Percentiles rank a stretch among this genome's conserved stretches.
phyloP scores from a whole-genome alignment of 176 grass and related monocot species.

The Cenchrus fungigraminus region DNA sequence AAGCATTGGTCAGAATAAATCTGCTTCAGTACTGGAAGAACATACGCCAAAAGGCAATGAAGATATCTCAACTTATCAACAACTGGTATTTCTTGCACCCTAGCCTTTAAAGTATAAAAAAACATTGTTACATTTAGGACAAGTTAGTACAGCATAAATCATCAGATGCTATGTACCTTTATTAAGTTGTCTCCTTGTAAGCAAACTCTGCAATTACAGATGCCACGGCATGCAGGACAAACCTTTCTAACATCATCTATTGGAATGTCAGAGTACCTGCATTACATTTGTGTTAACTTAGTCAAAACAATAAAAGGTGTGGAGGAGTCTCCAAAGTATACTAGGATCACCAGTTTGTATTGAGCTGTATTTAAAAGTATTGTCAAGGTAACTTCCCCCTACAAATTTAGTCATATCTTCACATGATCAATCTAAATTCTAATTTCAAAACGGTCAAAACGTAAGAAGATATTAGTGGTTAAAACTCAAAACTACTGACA shows the following conservation, averaged over 20 bases:
- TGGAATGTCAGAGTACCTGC: slow-evolving; percentile 88
- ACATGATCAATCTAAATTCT: slow-evolving; percentile 1
- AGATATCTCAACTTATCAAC: slow-evolving; percentile 97
- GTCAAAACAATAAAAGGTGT: slow-evolving; percentile 17
- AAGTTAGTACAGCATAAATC: slow-evolving; percentile 16
- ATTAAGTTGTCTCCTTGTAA: slow-evolving; percentile 87
- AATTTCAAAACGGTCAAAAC: slow-evolving; percentile 7
- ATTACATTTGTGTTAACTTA: slow-evolving; percentile 32
- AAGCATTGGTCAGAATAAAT: slow-evolving; percentile 83
- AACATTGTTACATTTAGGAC: slow-evolving; percentile 22
- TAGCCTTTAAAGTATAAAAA: slow-evolving; percentile 62
- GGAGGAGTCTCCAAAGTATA: not conserved
- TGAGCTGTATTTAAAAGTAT: slow-evolving; percentile 17
- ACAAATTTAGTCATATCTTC: not conserved
- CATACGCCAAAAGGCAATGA: slow-evolving; percentile 80
- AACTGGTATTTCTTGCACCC: slow-evolving; percentile 76
- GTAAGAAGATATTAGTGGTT: not conserved
- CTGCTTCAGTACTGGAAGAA: slow-evolving; percentile 88
- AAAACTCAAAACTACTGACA: not conserved
- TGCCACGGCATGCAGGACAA: slow-evolving; percentile 96
- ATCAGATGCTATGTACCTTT: slow-evolving; percentile 59
- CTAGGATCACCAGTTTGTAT: not conserved
- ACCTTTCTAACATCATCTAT: slow-evolving; percentile 72
- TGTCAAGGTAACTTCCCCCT: not conserved
- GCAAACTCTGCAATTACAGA: slow-evolving; percentile 90